These are phyloP conservation scores for Cordyceps fumosorosea DNA, from an alignment of 2,329 filamentous ascomycete species.

Conservation along the genomic window DNA sequence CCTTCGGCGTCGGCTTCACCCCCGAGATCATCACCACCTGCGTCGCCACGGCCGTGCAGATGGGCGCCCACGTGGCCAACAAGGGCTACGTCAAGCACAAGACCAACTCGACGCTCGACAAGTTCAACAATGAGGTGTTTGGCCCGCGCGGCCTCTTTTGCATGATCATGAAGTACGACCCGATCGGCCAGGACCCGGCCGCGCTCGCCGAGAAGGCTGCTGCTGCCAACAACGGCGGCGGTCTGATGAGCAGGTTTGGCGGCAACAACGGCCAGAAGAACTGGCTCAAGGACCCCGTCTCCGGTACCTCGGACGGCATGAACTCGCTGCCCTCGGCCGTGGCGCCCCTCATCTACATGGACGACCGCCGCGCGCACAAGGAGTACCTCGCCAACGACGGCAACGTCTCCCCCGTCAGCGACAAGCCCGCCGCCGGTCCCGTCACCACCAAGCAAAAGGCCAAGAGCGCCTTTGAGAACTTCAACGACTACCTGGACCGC, in stretches of 20 bases:
- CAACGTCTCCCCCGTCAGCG: slow-evolving; percentile 2
- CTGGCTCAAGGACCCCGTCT: slow-evolving; percentile 10
- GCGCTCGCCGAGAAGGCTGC: not conserved
- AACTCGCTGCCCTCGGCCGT: slow-evolving; percentile 9
- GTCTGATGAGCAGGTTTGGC: not conserved
- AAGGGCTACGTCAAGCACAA: slow-evolving; percentile 13
- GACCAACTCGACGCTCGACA: slow-evolving; percentile 14
- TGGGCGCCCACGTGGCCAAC: slow-evolving; percentile 13
- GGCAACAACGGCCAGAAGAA: not conserved
- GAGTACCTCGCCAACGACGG: slow-evolving; percentile 6
- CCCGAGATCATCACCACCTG: slow-evolving; percentile 13
- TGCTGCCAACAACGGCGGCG: not conserved
- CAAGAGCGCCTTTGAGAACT: slow-evolving; percentile 13
- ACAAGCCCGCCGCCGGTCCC: not conserved
- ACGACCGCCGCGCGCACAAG: slow-evolving; percentile 12
- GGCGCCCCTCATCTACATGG: slow-evolving; percentile 14
- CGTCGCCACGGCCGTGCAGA: slow-evolving; percentile 13
- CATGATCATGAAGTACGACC: slow-evolving; percentile 16
- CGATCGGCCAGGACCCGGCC: slow-evolving; percentile 7
- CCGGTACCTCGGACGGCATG: slow-evolving; percentile 10
- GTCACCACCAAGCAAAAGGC: slow-evolving; percentile 9
- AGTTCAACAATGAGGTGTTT: slow-evolving; percentile 14
- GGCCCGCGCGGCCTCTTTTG: slow-evolving; percentile 13
- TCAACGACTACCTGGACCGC: slow-evolving; percentile 15
- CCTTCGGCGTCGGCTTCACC: slow-evolving; percentile 14